Evolutionary conservation across 2,329 filamentous ascomycete species (phyloP).

Genomic region (Arthrinium phaeospermum): DNA sequence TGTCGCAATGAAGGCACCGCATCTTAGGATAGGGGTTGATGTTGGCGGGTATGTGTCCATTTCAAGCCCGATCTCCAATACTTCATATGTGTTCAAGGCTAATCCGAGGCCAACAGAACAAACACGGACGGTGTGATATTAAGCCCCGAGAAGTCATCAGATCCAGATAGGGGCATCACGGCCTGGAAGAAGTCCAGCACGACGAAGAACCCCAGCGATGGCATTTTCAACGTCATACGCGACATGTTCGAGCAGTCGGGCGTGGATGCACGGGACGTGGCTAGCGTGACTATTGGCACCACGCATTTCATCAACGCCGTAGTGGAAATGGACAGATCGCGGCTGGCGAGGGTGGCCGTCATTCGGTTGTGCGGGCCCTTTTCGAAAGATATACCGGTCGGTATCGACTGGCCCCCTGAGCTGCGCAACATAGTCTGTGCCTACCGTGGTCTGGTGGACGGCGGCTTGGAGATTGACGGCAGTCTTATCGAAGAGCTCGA

Average conservation of each 20-base stretch:
- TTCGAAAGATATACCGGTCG: conserved; percentile 54
- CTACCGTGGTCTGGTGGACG: conserved; percentile 51
- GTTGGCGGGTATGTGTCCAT: conserved; percentile 27
- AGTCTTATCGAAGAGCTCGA: conserved; percentile 52
- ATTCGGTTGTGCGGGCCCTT: conserved; percentile 60
- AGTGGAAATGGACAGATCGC: conserved; percentile 55
- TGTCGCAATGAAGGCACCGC: conserved; percentile 25
- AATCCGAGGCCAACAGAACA: conserved; percentile 42
- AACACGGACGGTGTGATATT: conserved; percentile 61
- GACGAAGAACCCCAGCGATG: conserved; percentile 52
- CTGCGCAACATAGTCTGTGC: conserved; percentile 53
- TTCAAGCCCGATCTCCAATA: not conserved
- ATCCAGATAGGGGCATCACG: conserved; percentile 48
- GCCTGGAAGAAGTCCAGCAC: conserved; percentile 57
- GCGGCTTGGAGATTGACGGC: conserved; percentile 59
- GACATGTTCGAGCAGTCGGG: conserved; percentile 44
- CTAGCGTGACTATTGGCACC: conserved; percentile 58
- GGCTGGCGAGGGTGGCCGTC: conserved; percentile 57
- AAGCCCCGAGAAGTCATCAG: conserved; percentile 45
- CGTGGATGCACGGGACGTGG: conserved; percentile 40
- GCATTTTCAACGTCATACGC: conserved; percentile 52
- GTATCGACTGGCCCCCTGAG: conserved; percentile 58
- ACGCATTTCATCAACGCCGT: conserved; percentile 67
- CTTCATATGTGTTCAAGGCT: not conserved
- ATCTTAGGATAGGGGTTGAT: conserved; percentile 29